Base-by-base conservation (phyloP, 2,329 filamentous ascomycete genomes). In the Stagonosporopsis tanaceti region DNA sequence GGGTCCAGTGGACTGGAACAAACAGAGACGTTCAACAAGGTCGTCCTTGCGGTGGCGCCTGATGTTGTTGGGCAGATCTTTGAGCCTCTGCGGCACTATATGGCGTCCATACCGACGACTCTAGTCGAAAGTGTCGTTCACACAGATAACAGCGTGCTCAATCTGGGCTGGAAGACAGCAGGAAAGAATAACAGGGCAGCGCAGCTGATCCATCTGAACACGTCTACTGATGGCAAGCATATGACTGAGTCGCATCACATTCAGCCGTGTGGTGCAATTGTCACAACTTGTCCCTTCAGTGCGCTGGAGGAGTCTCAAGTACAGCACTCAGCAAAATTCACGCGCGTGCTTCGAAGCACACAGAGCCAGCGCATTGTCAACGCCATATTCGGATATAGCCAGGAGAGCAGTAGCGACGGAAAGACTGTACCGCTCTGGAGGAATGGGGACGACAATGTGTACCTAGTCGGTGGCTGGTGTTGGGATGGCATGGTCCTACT, bases 401-500 rank as follows among this genome's bases (percentile, higher is more conserved):
- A 58, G 41, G 17, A 32, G 14, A 30, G 38, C 9, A 34, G 24
- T 17, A 38, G 25, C 6, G 50, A 65, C n/a, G 69, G 69, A 17
- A 69, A 72, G 52, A 42, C 57, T 14, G 47, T 65, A 9, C 56
- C 60, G 5, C 30, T 50, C 22, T 87, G 85, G 84, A 77, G 70
- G 7, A 87, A 85, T 55, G 85, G 85, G 0, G 75, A 84, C 47
- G 78, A 79, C 7, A 78, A 80, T 38, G 80, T 88, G 0, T 87
- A 81, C 79, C 65, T 87, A 12, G 78, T 80, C 0, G 85, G 85
- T 6, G 83, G 84, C 0, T 88, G 85, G 86, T 88, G 85, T 62
- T 87, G 85, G 85, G 85, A 88, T 68, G 85, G 85, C 2, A 85
- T 88, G 84, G 84, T 88, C 1, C 63, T 88, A 15, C 69, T 88